phyloP scores from a whole-genome alignment of 768 basidiomycete genomes.

The Pholiota microspora region DNA sequence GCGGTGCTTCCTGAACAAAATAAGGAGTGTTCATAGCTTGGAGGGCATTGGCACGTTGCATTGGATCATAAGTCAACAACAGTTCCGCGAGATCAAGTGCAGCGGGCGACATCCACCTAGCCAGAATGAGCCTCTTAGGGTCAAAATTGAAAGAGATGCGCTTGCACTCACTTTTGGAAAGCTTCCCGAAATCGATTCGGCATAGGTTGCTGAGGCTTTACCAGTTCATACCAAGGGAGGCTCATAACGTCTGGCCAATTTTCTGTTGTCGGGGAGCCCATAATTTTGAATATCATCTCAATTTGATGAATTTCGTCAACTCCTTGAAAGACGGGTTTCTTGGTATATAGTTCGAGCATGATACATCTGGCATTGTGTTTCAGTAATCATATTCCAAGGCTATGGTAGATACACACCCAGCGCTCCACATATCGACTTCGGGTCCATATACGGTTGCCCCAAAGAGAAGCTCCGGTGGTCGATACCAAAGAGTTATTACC shows the following conservation, averaged over 20 bases:
- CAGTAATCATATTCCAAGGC: background rate
- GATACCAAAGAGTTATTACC: slow-evolving; percentile 98
- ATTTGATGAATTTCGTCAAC: slow-evolving; percentile 98
- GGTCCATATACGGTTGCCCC: slow-evolving; percentile 96
- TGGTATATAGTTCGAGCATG: slow-evolving; percentile 95
- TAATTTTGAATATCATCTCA: slow-evolving; percentile 85
- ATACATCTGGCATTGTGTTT: slow-evolving; percentile 70
- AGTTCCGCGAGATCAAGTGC: slow-evolving; percentile 85
- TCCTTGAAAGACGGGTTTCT: slow-evolving; percentile 97
- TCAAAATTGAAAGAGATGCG: background rate
- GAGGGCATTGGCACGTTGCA: slow-evolving; percentile 67
- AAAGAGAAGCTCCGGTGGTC: slow-evolving; percentile 91
- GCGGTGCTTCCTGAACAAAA: slow-evolving; percentile 79
- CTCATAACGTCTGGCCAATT: slow-evolving; percentile 82
- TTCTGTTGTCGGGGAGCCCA: slow-evolving; percentile 83
- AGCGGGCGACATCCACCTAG: slow-evolving; percentile 82
- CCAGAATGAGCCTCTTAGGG: background rate
- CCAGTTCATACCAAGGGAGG: slow-evolving; percentile 98
- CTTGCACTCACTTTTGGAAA: slow-evolving; percentile 73
- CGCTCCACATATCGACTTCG: slow-evolving; percentile 99
- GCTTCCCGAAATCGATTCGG: slow-evolving; percentile 77
- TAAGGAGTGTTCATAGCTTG: slow-evolving; percentile 84
- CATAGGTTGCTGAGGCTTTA: slow-evolving; percentile 79
- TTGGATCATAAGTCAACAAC: slow-evolving; percentile 80
- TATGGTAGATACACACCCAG: slow-evolving; percentile 60